Conservation (phyloP, 2,329 filamentous ascomycete species). For the Fusarium sp. region DNA sequence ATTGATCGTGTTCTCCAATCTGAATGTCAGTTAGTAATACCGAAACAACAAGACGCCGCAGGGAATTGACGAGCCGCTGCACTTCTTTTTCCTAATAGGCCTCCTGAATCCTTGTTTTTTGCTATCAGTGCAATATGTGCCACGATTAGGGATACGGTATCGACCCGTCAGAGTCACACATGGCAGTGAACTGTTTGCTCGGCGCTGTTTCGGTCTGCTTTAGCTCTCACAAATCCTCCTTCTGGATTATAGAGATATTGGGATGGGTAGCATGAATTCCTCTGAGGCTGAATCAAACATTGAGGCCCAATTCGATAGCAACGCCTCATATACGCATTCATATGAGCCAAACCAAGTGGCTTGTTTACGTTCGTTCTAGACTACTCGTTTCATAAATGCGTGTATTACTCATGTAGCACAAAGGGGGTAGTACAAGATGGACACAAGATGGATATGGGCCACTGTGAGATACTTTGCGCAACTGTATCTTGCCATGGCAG, state of each 20-base stretch:
- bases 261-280: too few relatives aligned
- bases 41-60: neutral
- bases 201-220: neutral
- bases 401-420: neutral
- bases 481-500: slow-evolving; percentile 25
- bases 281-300: neutral
- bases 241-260: neutral
- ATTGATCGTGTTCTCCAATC: neutral
- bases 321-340: neutral
- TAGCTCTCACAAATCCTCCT: neutral
- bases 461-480: slow-evolving; percentile 5
- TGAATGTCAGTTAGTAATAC: neutral
- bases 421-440: slow-evolving; percentile 3
- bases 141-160: slow-evolving; percentile 10
- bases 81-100: neutral
- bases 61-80: neutral
- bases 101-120: neutral
- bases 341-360: neutral
- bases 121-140: slow-evolving; percentile 1
- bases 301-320: neutral
- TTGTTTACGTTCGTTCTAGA: neutral
- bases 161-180: slow-evolving; percentile 21
- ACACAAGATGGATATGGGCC: slow-evolving; percentile 1
- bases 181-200: slow-evolving; percentile 5
- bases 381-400: neutral